phyloP scores from a whole-genome alignment of 805 yeast genomes.

The Nakazawaea anatomiae region DNA sequence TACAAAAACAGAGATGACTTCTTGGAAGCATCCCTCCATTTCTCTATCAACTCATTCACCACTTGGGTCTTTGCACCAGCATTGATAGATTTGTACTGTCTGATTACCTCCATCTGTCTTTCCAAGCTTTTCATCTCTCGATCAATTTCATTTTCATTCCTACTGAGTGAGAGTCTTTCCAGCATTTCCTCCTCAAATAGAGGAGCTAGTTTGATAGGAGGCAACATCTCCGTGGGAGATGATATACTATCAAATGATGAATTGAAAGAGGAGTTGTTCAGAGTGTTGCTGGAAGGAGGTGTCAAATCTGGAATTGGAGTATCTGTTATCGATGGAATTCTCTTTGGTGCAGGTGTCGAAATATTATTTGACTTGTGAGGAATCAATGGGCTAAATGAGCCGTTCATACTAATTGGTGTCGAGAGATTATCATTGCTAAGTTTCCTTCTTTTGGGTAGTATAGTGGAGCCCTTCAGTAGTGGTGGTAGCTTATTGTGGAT shows the following conservation, averaged over 20 bases:
- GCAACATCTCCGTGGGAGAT: background rate
- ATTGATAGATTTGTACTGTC: constrained; percentile 1
- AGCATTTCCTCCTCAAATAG: background rate
- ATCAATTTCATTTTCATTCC: constrained; percentile 1
- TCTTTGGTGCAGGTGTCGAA: constrained; percentile 8
- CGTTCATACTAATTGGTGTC: background rate
- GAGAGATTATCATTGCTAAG: background rate
- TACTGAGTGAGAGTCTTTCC: background rate
- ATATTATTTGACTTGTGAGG: constrained; percentile 6
- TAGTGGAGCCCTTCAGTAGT: constrained; percentile 5
- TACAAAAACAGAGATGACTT: background rate
- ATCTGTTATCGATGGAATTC: constrained; percentile 6
- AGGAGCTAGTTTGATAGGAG: background rate
- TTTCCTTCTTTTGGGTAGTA: constrained; percentile 9
- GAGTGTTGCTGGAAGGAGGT: constrained; percentile 1
- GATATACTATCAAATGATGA: background rate
- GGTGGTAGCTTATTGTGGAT: constrained; percentile 4
- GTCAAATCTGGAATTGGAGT: constrained; percentile 11
- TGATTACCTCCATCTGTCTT: background rate
- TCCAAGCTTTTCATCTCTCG: background rate
- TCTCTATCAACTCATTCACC: background rate
- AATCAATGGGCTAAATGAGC: background rate
- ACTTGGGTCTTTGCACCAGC: background rate
- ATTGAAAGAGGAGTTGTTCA: constrained; percentile 1
- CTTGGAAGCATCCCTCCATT: constrained; percentile 3